A percentile compares a stretch with the other conserved stretches of the same genome.
These are phyloP conservation scores for Asterochloris erici DNA, from an alignment of 139 green algal species.

Conservation along the genomic window DNA sequence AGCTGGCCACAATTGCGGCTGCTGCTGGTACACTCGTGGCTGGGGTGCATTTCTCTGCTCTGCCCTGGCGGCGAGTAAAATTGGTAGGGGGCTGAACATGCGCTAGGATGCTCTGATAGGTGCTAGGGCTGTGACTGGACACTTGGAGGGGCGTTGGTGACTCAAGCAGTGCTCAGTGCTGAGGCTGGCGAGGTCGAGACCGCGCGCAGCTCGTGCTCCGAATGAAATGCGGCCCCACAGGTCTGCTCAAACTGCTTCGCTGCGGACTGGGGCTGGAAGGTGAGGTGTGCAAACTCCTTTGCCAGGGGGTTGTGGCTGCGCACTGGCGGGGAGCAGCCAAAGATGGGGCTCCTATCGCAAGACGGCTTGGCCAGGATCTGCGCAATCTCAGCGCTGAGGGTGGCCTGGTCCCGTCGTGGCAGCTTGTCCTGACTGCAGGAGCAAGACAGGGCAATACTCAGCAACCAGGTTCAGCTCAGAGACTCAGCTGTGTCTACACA, in stretches of 20 bases:
- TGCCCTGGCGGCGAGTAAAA: too few relatives aligned
- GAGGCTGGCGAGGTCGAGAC: constrained; percentile 9
- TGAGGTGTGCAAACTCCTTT: too few relatives aligned
- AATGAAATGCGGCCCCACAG: constrained; percentile 6
- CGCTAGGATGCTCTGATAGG: too few relatives aligned
- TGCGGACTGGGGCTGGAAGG: neutral
- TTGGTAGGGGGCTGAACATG: too few relatives aligned
- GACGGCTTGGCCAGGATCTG: constrained; percentile 1
- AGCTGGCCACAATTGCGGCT: too few relatives aligned
- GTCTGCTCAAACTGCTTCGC: neutral
- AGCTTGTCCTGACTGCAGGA: too few relatives aligned
- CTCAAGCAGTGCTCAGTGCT: constrained; percentile 22
- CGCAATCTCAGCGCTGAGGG: neutral
- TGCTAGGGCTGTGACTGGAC: too few relatives aligned
- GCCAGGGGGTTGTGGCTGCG: constrained; percentile 6
- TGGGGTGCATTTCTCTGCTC: too few relatives aligned
- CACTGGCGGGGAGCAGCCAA: constrained; percentile 24
- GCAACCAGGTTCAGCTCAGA: too few relatives aligned
- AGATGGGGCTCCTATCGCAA: constrained; percentile 7
- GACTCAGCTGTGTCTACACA: too few relatives aligned
- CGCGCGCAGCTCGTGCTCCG: neutral
- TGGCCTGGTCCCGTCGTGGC: neutral
- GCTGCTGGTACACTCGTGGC: too few relatives aligned
- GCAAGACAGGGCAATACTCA: too few relatives aligned
- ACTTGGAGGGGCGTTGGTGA: neutral